Percentiles rank a stretch among this genome's conserved stretches.
Evolutionary conservation across 1,284 basidiomycete species (phyloP).

Genomic region (Phylloboletellus chloephorus): DNA sequence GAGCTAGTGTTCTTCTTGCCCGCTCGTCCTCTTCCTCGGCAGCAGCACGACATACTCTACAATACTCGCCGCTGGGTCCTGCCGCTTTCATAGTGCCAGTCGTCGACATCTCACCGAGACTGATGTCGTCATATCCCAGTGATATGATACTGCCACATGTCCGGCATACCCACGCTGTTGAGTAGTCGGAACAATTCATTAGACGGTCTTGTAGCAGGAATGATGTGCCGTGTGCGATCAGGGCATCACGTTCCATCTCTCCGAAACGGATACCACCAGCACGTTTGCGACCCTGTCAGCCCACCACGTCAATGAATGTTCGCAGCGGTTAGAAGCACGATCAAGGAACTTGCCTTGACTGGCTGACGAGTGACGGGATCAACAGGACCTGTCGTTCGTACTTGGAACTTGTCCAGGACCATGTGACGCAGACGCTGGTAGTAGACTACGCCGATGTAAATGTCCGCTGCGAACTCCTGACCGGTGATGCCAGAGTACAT

Average conservation of each 20-base stretch:
- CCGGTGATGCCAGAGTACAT: conserved; percentile 99
- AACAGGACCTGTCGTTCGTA: conserved; percentile 95
- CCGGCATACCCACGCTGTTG: conserved; percentile 96
- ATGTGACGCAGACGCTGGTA: conserved; percentile 99
- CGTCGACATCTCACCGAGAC: conserved; percentile 57
- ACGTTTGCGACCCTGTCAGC: conserved; percentile 85
- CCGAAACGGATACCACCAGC: conserved; percentile 99
- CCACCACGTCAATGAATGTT: conserved; percentile 1
- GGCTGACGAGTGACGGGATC: conserved; percentile 95
- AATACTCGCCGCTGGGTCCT: conserved; percentile 83
- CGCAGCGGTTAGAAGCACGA: not conserved
- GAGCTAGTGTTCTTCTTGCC: conserved; percentile 49
- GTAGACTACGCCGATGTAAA: conserved; percentile 97
- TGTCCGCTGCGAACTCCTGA: conserved; percentile 96
- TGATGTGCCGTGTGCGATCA: conserved; percentile 97
- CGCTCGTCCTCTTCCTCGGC: conserved; percentile 59
- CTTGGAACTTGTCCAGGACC: conserved; percentile 99
- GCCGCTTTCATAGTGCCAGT: conserved; percentile 48
- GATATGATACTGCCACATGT: conserved; percentile 95
- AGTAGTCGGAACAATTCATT: conserved; percentile 99
- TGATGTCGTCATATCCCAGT: conserved; percentile 86
- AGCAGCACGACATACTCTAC: conserved; percentile 77
- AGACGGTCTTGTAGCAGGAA: conserved; percentile 97
- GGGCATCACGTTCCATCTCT: conserved; percentile 99
- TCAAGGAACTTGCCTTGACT: conserved; percentile 69